Evolutionary conservation across 2,329 filamentous ascomycete species (phyloP), one percentile per base, ranked within the genome.

Genomic region (Alternaria alternata): DNA sequence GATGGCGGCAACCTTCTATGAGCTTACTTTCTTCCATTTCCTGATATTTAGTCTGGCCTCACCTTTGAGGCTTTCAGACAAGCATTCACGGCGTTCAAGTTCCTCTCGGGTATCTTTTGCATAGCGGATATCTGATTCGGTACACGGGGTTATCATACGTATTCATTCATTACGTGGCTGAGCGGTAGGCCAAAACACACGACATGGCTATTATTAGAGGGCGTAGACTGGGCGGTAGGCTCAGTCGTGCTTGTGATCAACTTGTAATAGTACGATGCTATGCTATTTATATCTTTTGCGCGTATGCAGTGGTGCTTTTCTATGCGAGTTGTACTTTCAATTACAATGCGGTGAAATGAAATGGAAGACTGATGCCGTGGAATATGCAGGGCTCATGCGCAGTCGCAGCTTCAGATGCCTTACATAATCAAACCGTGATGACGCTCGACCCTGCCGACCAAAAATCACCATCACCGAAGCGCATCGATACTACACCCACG

Each of bases 381-480:
- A n/a, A n/a, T 16, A 42, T 42, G 20, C 12, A 16, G 39, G 18
- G 30, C 20, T 34, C 28, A 48, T 34, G 8, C 8, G 6, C 36
- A 9, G n/a, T 18, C 12, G 3, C 11, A 18, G 18, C 38, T 39
- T n/a, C 18, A 20, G 28, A 48, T 48, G 4, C 26, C 46, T 47
- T 49, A 55, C 43, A 39, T 49, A 61, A 54, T 28, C 54, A 54
- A 26, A 7, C 16, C 20, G 52, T 39, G 51, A 61, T 64, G 59
- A 62, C 60, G 60, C 62, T 57, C 57, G 59, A 53, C 51, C 44
- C 55, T 58, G 11, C 60, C 61, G 5, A 24, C 46, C 46, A 49
- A 65, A 67, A 73, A 73, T 65, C 67, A 70, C 71, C 63, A 66
- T 59, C 55, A 71, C 51, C 68, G 63, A 69, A 69, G 62, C 55